Evolutionary conservation across 2,329 filamentous ascomycete species (phyloP).

Genomic region (Botrytis aclada): DNA sequence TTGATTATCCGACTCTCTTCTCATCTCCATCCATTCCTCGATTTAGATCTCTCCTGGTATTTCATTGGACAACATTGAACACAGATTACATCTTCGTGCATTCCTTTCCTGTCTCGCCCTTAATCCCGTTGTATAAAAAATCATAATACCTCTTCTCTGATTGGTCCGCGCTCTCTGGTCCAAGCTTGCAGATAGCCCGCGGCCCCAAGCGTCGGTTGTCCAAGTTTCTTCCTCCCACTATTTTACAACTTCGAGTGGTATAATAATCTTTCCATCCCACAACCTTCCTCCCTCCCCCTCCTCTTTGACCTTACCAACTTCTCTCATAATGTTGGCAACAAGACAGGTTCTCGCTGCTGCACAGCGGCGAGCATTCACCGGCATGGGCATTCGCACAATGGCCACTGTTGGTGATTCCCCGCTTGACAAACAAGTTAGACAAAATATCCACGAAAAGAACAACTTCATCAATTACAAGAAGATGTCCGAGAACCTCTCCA

Average conservation of each 20-base stretch:
- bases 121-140: neutral
- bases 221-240: constrained; percentile 16
- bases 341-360: constrained; percentile 66
- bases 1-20: neutral
- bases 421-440: constrained; percentile 93
- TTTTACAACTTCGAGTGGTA: constrained; percentile 13
- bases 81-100: neutral
- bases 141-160: neutral
- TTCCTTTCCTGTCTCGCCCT: neutral
- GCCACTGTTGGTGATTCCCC: constrained; percentile 83
- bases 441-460: constrained; percentile 93
- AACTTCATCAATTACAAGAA: constrained; percentile 99
- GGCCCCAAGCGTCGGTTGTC: constrained; percentile 12
- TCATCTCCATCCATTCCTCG: too few species aligned
- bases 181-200: constrained; percentile 12
- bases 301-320: constrained; percentile 20
- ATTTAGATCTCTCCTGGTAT: neutral
- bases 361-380: constrained; percentile 58
- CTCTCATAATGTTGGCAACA: constrained; percentile 63
- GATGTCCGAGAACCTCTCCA: constrained; percentile 94
- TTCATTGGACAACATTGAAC: neutral
- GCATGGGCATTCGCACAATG: constrained; percentile 67
- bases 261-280: neutral
- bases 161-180: neutral
- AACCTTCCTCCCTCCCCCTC: constrained; percentile 27